Conservation (phyloP, 2,329 filamentous ascomycete species). For the Trichoderma guizhouense region DNA sequence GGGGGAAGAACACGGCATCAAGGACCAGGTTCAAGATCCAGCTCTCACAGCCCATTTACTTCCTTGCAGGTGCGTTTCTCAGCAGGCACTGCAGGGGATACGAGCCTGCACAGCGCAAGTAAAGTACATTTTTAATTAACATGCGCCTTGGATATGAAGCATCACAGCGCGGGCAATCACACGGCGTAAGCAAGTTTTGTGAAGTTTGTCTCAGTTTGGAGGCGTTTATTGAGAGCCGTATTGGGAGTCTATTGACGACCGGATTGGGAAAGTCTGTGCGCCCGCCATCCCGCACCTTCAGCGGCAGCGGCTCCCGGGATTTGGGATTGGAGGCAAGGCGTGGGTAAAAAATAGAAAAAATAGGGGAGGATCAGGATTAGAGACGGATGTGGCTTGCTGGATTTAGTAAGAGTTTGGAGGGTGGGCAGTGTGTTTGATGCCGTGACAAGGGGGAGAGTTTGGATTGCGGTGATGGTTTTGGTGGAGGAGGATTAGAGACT, state of each 20-base stretch:
- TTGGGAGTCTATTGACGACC: constrained; percentile 34
- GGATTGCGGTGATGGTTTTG: not conserved
- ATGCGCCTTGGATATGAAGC: not conserved
- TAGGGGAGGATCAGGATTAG: not conserved
- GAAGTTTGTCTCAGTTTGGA: constrained; percentile 11
- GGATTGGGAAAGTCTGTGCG: constrained; percentile 27
- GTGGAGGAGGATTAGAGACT: not conserved
- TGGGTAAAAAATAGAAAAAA: not conserved
- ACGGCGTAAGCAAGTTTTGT: not conserved
- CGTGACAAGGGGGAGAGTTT: not conserved
- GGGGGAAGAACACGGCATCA: not conserved
- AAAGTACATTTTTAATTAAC: not conserved
- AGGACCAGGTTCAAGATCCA: not conserved
- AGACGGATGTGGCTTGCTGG: not conserved
- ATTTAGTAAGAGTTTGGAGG: not conserved
- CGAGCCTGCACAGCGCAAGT: not conserved
- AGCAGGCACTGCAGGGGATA: not conserved
- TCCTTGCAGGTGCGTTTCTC: not conserved
- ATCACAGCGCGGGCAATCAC: not conserved
- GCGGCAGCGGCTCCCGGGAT: constrained; percentile 3
- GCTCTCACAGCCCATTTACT: not conserved
- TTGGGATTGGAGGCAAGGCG: not conserved
- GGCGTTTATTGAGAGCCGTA: constrained; percentile 29
- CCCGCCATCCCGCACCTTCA: constrained; percentile 3
- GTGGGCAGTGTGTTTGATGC: not conserved